Conservation (phyloP, 2,329 filamentous ascomycete genomes). For the Geosmithia putterillii region DNA sequence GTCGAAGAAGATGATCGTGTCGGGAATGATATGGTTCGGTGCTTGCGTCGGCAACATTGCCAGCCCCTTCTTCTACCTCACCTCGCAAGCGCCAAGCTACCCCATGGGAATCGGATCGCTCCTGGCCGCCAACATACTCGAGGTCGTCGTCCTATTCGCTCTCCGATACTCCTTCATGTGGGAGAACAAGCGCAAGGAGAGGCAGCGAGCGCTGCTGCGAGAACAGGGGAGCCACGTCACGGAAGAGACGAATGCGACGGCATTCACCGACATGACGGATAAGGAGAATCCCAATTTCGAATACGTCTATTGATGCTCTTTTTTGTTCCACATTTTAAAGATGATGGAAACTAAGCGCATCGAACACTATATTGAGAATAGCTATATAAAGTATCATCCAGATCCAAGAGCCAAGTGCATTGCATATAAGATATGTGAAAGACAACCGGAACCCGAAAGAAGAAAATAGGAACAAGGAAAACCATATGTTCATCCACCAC, state of each 20-base stretch:
- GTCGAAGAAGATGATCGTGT: constrained; percentile 53
- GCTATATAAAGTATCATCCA: neutral
- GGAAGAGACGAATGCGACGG: constrained; percentile 17
- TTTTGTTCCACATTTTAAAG: no score
- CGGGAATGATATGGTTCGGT: constrained; percentile 46
- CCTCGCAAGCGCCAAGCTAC: constrained; percentile 32
- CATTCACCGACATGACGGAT: constrained; percentile 28
- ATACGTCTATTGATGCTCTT: constrained; percentile 29
- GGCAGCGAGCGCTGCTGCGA: constrained; percentile 15
- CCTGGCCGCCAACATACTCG: constrained; percentile 25
- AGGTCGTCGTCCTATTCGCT: constrained; percentile 23
- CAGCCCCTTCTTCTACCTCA: constrained; percentile 50
- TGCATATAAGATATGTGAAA: no score
- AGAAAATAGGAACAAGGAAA: no score
- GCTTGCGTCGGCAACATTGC: constrained; percentile 49
- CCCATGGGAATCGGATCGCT: constrained; percentile 26
- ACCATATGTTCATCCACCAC: no score
- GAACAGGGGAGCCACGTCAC: constrained; percentile 9
- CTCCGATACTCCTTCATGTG: constrained; percentile 23
- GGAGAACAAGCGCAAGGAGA: constrained; percentile 26
- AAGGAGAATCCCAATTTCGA: constrained; percentile 28
- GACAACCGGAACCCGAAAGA: no score
- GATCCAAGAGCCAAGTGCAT: no score
- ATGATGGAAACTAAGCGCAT: no score
- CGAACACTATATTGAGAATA: no score